A percentile compares a stretch with the other conserved stretches of the same genome.
These are phyloP conservation scores for Tremella yokohamensis DNA, from an alignment of 768 basidiomycete species.

Conservation along the genomic window DNA sequence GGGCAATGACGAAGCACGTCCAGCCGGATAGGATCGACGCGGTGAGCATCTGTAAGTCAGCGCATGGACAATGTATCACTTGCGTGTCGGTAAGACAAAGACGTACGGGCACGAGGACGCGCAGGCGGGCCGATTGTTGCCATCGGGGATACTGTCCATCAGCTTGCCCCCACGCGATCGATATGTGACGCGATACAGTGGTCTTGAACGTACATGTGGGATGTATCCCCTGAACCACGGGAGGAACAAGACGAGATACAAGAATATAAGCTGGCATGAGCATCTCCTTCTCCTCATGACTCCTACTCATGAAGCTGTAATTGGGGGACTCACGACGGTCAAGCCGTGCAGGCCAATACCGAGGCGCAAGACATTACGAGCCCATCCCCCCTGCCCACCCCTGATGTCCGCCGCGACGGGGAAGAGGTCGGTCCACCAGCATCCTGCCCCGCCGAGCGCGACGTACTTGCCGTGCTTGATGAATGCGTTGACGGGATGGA, in stretches of 20 bases:
- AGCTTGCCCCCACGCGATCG: neutral
- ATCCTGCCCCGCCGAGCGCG: slow-evolving; percentile 27
- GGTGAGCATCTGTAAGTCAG: slow-evolving; percentile 30
- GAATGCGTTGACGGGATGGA: slow-evolving; percentile 9
- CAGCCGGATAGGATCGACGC: slow-evolving; percentile 42
- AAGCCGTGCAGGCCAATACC: slow-evolving; percentile 33
- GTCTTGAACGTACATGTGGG: slow-evolving; percentile 38
- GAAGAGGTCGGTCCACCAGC: slow-evolving; percentile 36
- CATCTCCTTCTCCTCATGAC: slow-evolving; percentile 1
- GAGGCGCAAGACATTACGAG: slow-evolving; percentile 15
- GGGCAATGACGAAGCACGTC: slow-evolving; percentile 36
- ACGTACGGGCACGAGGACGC: slow-evolving; percentile 5
- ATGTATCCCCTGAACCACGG: slow-evolving; percentile 47
- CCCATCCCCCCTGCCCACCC: too few species aligned
- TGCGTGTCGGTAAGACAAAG: too few species aligned
- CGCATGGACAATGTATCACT: too few species aligned
- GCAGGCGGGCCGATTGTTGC: slow-evolving; percentile 38
- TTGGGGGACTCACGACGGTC: slow-evolving; percentile 35
- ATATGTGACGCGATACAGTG: neutral
- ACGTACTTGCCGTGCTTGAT: slow-evolving; percentile 49
- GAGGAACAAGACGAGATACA: slow-evolving; percentile 48
- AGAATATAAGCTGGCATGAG: slow-evolving; percentile 41
- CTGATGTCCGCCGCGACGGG: neutral
- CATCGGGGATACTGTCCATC: slow-evolving; percentile 43
- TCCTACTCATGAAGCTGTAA: neutral